Conservation (phyloP, 805 yeast genomes). For the Wickerhamiella domercqiae region DNA sequence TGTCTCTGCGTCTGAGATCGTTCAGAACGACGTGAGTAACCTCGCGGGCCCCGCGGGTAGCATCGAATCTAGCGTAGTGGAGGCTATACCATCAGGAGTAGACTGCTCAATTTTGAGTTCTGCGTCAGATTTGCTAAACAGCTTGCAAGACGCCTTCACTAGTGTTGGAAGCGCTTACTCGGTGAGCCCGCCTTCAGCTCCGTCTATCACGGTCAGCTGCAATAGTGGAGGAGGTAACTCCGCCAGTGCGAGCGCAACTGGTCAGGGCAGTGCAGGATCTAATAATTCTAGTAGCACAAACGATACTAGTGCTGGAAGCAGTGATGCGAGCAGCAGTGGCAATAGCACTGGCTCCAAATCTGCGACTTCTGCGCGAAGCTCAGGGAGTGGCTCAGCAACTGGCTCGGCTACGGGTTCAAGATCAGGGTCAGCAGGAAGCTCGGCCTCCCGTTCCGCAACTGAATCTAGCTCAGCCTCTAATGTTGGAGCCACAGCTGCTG, state of each 20-base stretch:
- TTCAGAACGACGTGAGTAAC: constrained; percentile 12
- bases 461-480: not conserved
- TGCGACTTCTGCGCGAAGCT: constrained; percentile 4
- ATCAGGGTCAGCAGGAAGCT: constrained; percentile 1
- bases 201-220: constrained; percentile 7
- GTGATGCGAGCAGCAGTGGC: constrained; percentile 9
- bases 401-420: not conserved
- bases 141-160: constrained; percentile 3
- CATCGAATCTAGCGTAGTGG: constrained; percentile 7
- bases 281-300: no score
- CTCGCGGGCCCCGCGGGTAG: constrained; percentile 10
- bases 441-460: constrained; percentile 1
- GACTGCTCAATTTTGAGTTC: not conserved
- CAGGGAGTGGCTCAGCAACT: constrained; percentile 1
- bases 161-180: constrained; percentile 1
- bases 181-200: constrained; percentile 1
- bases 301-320: constrained; percentile 5
- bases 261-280: constrained; percentile 7
- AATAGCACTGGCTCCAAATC: constrained; percentile 7
- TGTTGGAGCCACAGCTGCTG: not conserved
- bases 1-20: constrained; percentile 15
- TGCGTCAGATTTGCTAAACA: not conserved
- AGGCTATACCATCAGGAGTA: constrained; percentile 8
- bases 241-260: constrained; percentile 4
- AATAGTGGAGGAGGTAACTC: constrained; percentile 2